Percentiles rank a stretch among this genome's conserved stretches.
Conservation (phyloP, 2,329 filamentous ascomycete species). For the Alternaria viburni region DNA sequence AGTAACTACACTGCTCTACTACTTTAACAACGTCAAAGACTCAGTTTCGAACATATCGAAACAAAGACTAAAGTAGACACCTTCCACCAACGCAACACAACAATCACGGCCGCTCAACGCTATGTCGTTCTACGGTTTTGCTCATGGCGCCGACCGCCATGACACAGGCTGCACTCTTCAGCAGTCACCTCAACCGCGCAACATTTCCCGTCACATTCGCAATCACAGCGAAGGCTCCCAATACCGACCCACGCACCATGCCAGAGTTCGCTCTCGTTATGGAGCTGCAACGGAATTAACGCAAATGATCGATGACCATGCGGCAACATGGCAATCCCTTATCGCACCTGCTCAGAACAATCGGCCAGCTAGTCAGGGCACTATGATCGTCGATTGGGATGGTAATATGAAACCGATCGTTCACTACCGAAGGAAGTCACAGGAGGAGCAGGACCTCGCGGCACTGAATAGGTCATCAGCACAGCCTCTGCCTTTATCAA, state of each 20-base stretch:
- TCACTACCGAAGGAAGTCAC: not conserved
- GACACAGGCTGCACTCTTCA: not conserved
- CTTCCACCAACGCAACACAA: not conserved
- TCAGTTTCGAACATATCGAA: not conserved
- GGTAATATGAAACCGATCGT: not conserved
- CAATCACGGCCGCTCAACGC: not conserved
- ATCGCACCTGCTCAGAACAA: not conserved
- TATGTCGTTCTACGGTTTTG: not conserved
- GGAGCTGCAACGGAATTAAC: not conserved
- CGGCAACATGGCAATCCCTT: conserved; percentile 16
- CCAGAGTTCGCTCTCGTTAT: not conserved
- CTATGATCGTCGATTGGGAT: conserved; percentile 34
- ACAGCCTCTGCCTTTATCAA: not conserved
- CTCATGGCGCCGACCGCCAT: not conserved
- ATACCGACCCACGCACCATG: conserved; percentile 13
- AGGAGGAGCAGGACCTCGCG: not conserved
- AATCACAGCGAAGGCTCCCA: not conserved
- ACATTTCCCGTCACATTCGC: conserved; percentile 1
- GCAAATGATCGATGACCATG: conserved; percentile 26
- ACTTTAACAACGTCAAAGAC: not conserved
- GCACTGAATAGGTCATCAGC: not conserved
- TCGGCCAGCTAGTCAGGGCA: conserved; percentile 11
- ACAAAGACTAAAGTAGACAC: not conserved
- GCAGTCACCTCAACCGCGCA: not conserved
- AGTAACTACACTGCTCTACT: not conserved